A percentile compares a stretch with the other conserved stretches of the same genome.
Conservation (phyloP, 768 basidiomycete genomes). For the Boletus bicolor region DNA sequence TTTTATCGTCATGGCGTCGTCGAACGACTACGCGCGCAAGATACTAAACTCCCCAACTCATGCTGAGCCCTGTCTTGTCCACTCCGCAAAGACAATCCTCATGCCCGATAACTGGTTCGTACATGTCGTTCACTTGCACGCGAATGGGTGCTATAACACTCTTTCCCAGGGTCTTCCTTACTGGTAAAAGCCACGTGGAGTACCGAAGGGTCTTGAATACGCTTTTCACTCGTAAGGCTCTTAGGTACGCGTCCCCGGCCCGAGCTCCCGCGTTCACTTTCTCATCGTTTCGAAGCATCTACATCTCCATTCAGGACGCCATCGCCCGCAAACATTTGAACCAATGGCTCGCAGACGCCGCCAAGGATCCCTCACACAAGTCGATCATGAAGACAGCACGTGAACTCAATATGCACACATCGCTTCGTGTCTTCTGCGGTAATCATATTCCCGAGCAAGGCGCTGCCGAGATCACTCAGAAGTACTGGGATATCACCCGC, state of each 20-base stretch:
- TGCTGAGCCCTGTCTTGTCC: slow-evolving; percentile 92
- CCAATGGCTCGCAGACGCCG: slow-evolving; percentile 64
- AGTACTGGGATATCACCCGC: slow-evolving; percentile 94
- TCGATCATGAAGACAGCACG: slow-evolving; percentile 90
- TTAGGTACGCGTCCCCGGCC: slow-evolving; percentile 53
- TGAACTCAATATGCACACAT: slow-evolving; percentile 95
- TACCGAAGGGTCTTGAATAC: slow-evolving; percentile 89
- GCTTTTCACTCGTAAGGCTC: slow-evolving; percentile 92
- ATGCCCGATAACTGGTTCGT: slow-evolving; percentile 80
- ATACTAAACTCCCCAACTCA: slow-evolving; percentile 92
- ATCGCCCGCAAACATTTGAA: slow-evolving; percentile 75
- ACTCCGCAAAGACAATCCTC: slow-evolving; percentile 86
- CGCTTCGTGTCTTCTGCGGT: slow-evolving; percentile 94
- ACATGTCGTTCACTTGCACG: slow-evolving; percentile 4
- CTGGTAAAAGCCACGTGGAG: slow-evolving; percentile 88
- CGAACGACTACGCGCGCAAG: slow-evolving; percentile 90
- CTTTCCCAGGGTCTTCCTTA: slow-evolving; percentile 88
- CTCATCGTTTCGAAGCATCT: slow-evolving; percentile 51
- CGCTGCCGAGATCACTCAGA: slow-evolving; percentile 77
- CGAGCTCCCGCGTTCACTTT: background rate
- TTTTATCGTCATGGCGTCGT: slow-evolving; percentile 97
- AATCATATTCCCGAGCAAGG: slow-evolving; percentile 80
- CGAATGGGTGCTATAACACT: background rate
- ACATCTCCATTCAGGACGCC: slow-evolving; percentile 77
- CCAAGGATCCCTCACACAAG: slow-evolving; percentile 44